Evolutionary conservation across 2,329 filamentous ascomycete species (phyloP).

Genomic region (Fusarium austroafricanum): DNA sequence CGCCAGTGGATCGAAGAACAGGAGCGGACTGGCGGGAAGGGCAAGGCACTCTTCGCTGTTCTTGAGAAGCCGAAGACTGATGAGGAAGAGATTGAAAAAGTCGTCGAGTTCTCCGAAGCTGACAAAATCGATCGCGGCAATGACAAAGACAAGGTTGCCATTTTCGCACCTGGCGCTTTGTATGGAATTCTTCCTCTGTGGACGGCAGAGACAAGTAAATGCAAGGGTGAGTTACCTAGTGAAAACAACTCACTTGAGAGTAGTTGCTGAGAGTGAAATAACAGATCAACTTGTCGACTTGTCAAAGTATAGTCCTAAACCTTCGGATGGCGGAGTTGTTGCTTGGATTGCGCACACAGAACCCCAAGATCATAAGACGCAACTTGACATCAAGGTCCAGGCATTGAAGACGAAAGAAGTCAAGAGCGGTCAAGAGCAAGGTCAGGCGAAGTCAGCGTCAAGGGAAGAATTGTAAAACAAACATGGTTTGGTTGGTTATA

Average conservation of each 20-base stretch:
- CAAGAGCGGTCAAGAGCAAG: constrained; percentile 16
- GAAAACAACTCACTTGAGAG: not conserved
- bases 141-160: constrained; percentile 54
- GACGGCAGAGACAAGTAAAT: constrained; percentile 57
- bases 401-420: constrained; percentile 47
- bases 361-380: constrained; percentile 48
- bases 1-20: constrained; percentile 62
- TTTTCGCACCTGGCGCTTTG: constrained; percentile 65
- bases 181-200: constrained; percentile 63
- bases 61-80: constrained; percentile 54
- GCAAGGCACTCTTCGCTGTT: constrained; percentile 56
- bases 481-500: not conserved
- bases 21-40: constrained; percentile 49
- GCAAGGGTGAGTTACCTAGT: constrained; percentile 53
- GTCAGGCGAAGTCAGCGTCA: constrained; percentile 12
- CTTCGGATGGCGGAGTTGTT: constrained; percentile 45
- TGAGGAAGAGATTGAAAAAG: constrained; percentile 54
- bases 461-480: constrained; percentile 45
- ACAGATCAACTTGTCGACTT: constrained; percentile 47
- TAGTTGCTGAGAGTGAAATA: constrained; percentile 9
- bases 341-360: constrained; percentile 49
- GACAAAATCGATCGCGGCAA: constrained; percentile 45
- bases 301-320: constrained; percentile 44
- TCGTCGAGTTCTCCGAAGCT: constrained; percentile 46
- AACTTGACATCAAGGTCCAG: constrained; percentile 53